Percentiles rank a stretch among this genome's conserved stretches.
phyloP scores from a whole-genome alignment of 2,329 filamentous ascomycete genomes.

The Fusarium mexicanum region DNA sequence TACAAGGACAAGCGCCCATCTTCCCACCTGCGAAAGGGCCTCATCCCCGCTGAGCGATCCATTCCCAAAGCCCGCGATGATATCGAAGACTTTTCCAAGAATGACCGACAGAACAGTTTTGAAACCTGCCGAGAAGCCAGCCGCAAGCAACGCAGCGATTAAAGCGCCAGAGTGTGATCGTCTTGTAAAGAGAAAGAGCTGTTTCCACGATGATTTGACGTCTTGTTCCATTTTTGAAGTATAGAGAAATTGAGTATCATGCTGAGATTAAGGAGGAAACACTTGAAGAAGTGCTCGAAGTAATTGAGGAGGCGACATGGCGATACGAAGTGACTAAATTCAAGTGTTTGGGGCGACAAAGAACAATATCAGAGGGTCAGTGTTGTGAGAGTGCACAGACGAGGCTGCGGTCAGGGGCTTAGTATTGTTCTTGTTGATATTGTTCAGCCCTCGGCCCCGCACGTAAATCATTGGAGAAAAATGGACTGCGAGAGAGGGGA shows the following conservation, averaged over 20 bases:
- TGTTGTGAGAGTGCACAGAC: slow-evolving; percentile 31
- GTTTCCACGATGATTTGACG: slow-evolving; percentile 46
- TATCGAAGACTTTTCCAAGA: slow-evolving; percentile 78
- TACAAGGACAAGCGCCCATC: slow-evolving; percentile 70
- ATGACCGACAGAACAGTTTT: slow-evolving; percentile 74
- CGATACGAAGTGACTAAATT: neutral
- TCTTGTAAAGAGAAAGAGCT: slow-evolving; percentile 79
- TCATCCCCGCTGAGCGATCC: slow-evolving; percentile 59
- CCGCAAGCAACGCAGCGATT: slow-evolving; percentile 62
- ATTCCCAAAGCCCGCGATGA: slow-evolving; percentile 72
- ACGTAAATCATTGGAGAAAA: neutral
- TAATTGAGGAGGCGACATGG: neutral
- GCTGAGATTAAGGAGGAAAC: neutral
- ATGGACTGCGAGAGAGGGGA: neutral
- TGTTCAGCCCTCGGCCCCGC: slow-evolving; percentile 18
- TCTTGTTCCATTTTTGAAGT: slow-evolving; percentile 28
- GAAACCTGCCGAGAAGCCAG: slow-evolving; percentile 68
- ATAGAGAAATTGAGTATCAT: neutral
- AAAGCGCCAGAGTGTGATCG: slow-evolving; percentile 66
- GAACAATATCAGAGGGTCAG: slow-evolving; percentile 30
- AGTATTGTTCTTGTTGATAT: slow-evolving; percentile 36
- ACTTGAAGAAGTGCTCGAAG: neutral
- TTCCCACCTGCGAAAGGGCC: slow-evolving; percentile 65
- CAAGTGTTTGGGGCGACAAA: slow-evolving; percentile 29
- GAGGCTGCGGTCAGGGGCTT: slow-evolving; percentile 5